These are phyloP conservation scores for Amanita rubescens DNA, from an alignment of 768 basidiomycete species.

Conservation along the genomic window DNA sequence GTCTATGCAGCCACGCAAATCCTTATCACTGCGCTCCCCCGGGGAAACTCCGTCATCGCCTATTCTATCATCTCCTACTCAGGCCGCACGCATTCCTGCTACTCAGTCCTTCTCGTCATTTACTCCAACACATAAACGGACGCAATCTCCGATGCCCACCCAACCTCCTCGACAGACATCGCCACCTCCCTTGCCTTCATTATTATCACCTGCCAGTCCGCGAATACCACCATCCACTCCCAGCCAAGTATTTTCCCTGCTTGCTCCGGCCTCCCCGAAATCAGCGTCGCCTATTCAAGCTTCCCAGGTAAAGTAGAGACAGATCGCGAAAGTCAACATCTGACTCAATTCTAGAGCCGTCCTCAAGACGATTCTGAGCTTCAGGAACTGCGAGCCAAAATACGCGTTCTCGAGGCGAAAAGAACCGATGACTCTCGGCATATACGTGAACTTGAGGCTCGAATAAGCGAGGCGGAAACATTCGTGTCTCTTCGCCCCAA, in stretches of 20 bases:
- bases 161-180: constrained; percentile 25
- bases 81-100: constrained; percentile 18
- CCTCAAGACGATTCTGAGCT: constrained; percentile 50
- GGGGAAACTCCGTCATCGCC: constrained; percentile 30
- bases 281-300: constrained; percentile 1
- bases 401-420: constrained; percentile 80
- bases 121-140: constrained; percentile 22
- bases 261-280: background rate
- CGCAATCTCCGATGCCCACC: constrained; percentile 31
- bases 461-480: constrained; percentile 77
- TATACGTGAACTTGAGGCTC: constrained; percentile 76
- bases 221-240: constrained; percentile 3
- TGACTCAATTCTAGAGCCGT: constrained; percentile 11
- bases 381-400: constrained; percentile 77
- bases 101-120: constrained; percentile 13
- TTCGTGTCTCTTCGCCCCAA: constrained; percentile 85
- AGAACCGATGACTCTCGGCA: constrained; percentile 81
- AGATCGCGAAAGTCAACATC: background rate
- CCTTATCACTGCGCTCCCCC: constrained; percentile 36
- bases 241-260: background rate
- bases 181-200: constrained; percentile 21
- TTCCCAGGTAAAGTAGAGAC: background rate
- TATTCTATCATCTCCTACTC: constrained; percentile 23
- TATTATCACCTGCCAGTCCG: constrained; percentile 7
- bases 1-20: constrained; percentile 41